These are phyloP conservation scores for Eimeria praecox DNA, from an alignment of 169 alveolate genomes.

Conservation along the genomic window DNA sequence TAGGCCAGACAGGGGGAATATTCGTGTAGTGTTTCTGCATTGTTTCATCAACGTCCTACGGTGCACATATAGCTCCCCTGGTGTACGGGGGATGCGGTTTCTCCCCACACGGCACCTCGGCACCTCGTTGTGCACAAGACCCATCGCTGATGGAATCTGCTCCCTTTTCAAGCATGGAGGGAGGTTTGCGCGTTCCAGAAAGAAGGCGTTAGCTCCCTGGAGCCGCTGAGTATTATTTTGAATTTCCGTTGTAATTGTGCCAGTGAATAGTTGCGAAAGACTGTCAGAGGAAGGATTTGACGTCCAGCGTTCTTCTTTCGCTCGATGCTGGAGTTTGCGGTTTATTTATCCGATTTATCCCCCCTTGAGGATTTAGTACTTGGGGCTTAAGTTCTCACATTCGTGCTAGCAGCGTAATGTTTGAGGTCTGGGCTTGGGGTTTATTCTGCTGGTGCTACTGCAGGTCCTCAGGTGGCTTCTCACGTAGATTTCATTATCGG, in stretches of 20 bases:
- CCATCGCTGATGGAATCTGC: neutral
- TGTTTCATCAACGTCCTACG: neutral
- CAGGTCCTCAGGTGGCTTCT: slow-evolving; percentile 38
- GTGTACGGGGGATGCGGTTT: neutral
- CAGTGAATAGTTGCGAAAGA: neutral
- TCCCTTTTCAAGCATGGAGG: neutral
- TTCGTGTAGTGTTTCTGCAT: neutral
- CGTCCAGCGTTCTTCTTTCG: neutral
- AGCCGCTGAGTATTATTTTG: neutral
- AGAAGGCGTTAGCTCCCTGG: neutral
- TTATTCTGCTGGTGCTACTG: neutral
- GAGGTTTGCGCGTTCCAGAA: neutral
- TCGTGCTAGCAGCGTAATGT: neutral
- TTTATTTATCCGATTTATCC: too few species aligned
- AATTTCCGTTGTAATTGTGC: neutral
- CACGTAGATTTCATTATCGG: slow-evolving; percentile 71
- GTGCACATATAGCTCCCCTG: neutral
- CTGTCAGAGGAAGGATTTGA: neutral
- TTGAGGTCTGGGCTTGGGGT: neutral
- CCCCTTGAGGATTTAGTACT: neutral
- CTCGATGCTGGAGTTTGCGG: neutral
- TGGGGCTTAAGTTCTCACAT: neutral
- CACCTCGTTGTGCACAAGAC: neutral
- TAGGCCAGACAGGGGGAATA: neutral
- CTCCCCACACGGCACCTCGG: neutral